phyloP scores from a whole-genome alignment of 768 basidiomycete genomes.

The Exsudoporus frostii region DNA sequence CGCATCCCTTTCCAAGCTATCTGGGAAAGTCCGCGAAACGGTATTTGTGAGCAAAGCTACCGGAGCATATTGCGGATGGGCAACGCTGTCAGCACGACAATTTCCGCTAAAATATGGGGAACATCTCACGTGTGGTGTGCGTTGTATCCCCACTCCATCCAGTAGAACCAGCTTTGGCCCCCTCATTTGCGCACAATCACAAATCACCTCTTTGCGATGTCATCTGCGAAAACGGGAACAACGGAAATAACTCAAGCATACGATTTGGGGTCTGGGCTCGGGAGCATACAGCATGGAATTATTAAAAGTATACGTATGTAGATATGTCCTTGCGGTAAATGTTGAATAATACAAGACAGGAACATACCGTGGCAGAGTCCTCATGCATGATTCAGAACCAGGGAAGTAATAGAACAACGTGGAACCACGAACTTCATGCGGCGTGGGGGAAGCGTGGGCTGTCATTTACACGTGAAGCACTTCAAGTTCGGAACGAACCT shows the following conservation, averaged over 20 bases:
- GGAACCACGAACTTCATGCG: not conserved
- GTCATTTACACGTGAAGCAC: not conserved
- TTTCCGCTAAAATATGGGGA: not conserved
- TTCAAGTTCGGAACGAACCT: not conserved
- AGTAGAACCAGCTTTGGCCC: not conserved
- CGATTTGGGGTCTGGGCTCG: not conserved
- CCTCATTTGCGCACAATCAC: not conserved
- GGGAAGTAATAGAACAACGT: not conserved
- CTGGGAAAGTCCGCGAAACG: constrained; percentile 10
- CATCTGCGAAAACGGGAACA: not conserved
- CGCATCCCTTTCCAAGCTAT: constrained; percentile 2
- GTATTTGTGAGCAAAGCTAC: not conserved
- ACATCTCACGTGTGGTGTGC: not conserved
- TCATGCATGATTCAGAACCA: not conserved
- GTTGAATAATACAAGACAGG: too few relatives aligned
- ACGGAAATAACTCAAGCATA: not conserved
- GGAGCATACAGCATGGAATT: not conserved
- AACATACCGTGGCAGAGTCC: not conserved
- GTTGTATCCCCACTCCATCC: not conserved
- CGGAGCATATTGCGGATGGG: not conserved
- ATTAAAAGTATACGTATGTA: not conserved
- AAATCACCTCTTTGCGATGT: not conserved
- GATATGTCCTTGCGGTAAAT: not conserved
- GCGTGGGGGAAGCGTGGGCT: not conserved
- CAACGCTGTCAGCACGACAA: not conserved